phyloP scores from a whole-genome alignment of 2,329 filamentous ascomycete genomes.

The Huntiella bhutanensis region DNA sequence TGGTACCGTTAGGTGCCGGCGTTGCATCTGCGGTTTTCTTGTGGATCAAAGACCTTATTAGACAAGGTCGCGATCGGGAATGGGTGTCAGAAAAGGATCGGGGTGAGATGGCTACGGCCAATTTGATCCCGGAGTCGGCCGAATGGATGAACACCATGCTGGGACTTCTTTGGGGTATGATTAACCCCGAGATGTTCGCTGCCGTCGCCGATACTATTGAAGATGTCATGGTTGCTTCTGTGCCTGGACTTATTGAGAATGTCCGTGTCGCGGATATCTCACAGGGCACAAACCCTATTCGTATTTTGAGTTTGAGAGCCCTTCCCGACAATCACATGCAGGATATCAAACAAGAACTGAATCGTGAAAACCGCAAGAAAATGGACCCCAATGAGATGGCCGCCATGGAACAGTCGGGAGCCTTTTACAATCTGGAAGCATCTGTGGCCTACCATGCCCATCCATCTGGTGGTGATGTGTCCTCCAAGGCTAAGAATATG shows the following conservation, averaged over 20 bases:
- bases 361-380: slow-evolving; percentile 56
- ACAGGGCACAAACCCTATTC: slow-evolving; percentile 77
- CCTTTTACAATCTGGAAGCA: slow-evolving; percentile 83
- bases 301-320: slow-evolving; percentile 71
- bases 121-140: slow-evolving; percentile 80
- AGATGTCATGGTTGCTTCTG: slow-evolving; percentile 92
- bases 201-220: slow-evolving; percentile 63
- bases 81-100: slow-evolving; percentile 77
- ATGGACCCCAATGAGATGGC: slow-evolving; percentile 78
- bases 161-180: slow-evolving; percentile 68
- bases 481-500: slow-evolving; percentile 82
- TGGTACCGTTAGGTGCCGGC: slow-evolving; percentile 55
- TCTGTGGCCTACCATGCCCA: slow-evolving; percentile 82
- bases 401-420: slow-evolving; percentile 75
- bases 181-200: slow-evolving; percentile 92
- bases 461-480: slow-evolving; percentile 49
- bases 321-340: slow-evolving; percentile 61
- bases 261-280: slow-evolving; percentile 90
- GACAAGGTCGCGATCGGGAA: slow-evolving; percentile 64
- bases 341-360: slow-evolving; percentile 65
- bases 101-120: slow-evolving; percentile 69
- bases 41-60: slow-evolving; percentile 76
- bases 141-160: slow-evolving; percentile 91
- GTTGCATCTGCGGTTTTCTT: slow-evolving; percentile 64
- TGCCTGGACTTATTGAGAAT: slow-evolving; percentile 80